Conservation (phyloP, 2,329 filamentous ascomycete species). For the Pseudogymnoascus sp. region DNA sequence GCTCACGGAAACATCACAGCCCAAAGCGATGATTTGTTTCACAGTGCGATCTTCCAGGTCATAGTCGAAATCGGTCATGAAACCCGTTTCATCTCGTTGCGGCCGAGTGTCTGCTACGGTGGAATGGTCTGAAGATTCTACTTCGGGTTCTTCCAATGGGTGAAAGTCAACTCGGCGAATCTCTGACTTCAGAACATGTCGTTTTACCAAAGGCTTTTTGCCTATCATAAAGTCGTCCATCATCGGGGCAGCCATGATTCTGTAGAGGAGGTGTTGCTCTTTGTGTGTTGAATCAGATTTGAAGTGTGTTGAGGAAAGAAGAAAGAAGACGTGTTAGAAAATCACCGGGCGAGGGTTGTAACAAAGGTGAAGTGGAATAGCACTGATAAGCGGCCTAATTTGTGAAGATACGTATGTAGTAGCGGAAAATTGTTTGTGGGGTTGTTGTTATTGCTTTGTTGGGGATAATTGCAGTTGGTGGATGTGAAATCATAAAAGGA, state of each 20-base stretch:
- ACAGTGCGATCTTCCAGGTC: conserved; percentile 34
- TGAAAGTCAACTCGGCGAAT: neutral
- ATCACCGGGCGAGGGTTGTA: neutral
- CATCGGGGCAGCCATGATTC: neutral
- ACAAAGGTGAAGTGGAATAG: neutral
- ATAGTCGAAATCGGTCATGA: conserved; percentile 20
- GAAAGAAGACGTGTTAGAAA: neutral
- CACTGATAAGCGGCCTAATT: neutral
- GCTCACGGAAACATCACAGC: conserved; percentile 46
- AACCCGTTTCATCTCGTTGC: conserved; percentile 14
- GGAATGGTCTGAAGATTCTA: neutral
- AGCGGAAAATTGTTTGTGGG: neutral
- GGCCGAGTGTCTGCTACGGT: neutral
- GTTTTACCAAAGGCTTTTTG: neutral
- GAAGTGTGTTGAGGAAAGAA: neutral
- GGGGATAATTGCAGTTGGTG: neutral
- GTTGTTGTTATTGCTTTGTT: neutral
- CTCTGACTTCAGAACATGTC: neutral
- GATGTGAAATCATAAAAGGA: neutral
- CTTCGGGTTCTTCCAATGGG: neutral
- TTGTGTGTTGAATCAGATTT: neutral
- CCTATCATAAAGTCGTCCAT: neutral
- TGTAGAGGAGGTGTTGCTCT: neutral
- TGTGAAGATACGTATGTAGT: neutral
- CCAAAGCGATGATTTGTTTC: conserved; percentile 53